Evolutionary conservation across 75 land plant genomes (phyloP), one percentile per base, ranked within the genome.

Genomic region (Cupressus sempervirens): DNA sequence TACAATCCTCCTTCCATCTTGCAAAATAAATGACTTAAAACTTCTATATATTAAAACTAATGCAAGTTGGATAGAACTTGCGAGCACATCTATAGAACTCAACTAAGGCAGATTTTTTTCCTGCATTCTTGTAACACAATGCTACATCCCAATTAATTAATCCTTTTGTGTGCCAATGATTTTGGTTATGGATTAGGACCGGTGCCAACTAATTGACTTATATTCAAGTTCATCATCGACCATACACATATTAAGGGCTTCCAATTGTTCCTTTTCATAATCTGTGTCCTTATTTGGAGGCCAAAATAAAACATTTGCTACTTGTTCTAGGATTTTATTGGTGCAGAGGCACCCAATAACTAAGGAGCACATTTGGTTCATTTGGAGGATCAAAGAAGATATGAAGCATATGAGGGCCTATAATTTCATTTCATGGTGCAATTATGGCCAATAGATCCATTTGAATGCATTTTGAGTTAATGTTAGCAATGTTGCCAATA

Each of bases 161-260:
- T 30, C 35, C 73, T n/a, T 70, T 1, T 11, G 13, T 70, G 30
- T 9, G 3, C 73, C 73, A 70, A 70, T 70, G 73, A 70, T 1
- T 70, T 70, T n/a, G 30, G 34, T 70, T 70, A 30, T 34, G 34
- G 16, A 52, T 84, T 89, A 89, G 80, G 83, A 91, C 48, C n/a
- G 84, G 70, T 90, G 91, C 80, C 96, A 94, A 84, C 89, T 62
- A 40, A 94, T 91, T 87, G 94, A 90, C 0, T 54, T 87, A 75
- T 94, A 94, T 32, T 91, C 86, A 16, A 36, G 86, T 26, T 94
- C 94, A 43, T 48, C 87, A 91, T 94, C 96, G 48, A 94, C 46
- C 15, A 81, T 80, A 94, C 96, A 94, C 84, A 94, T n/a, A 10
- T 86, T 88, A 58, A 86, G 45, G 8, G 81, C 84, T 84, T 83